Conservation (phyloP, 371 early-diverging fungal species). For the Parasitella parasitica region DNA sequence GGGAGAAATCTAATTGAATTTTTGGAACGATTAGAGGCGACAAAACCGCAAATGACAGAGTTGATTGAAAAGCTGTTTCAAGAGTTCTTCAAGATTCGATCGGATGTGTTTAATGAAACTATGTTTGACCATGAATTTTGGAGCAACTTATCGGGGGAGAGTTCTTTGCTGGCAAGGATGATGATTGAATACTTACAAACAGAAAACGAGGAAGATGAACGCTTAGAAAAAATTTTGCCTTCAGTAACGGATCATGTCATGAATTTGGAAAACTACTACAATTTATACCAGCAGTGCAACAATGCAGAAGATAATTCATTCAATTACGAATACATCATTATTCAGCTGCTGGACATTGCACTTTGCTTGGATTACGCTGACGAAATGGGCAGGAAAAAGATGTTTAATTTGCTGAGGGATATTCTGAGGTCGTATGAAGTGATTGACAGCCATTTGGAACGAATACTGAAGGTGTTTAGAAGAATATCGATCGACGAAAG, state of each 20-base stretch:
- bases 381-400: constrained; percentile 81
- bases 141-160: constrained; percentile 77
- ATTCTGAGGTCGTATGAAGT: constrained; percentile 71
- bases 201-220: constrained; percentile 52
- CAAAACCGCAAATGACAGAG: constrained; percentile 67
- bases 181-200: constrained; percentile 55
- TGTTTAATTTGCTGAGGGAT: constrained; percentile 77
- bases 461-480: constrained; percentile 70
- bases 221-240: constrained; percentile 71
- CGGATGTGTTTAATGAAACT: constrained; percentile 64
- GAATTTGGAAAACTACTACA: constrained; percentile 65
- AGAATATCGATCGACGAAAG: constrained; percentile 75
- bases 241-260: constrained; percentile 73
- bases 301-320: background rate
- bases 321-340: constrained; percentile 69
- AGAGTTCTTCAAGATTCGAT: constrained; percentile 65
- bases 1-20: constrained; percentile 78
- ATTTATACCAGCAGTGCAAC: constrained; percentile 36
- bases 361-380: constrained; percentile 82
- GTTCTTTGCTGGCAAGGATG: constrained; percentile 72
- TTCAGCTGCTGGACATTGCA: constrained; percentile 75
- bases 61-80: constrained; percentile 69
- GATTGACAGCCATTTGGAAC: constrained; percentile 68
- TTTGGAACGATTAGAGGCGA: constrained; percentile 79
- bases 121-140: constrained; percentile 70